Base-by-base conservation (phyloP, 2,329 filamentous ascomycete genomes). In the Fusarium beomiforme region DNA sequence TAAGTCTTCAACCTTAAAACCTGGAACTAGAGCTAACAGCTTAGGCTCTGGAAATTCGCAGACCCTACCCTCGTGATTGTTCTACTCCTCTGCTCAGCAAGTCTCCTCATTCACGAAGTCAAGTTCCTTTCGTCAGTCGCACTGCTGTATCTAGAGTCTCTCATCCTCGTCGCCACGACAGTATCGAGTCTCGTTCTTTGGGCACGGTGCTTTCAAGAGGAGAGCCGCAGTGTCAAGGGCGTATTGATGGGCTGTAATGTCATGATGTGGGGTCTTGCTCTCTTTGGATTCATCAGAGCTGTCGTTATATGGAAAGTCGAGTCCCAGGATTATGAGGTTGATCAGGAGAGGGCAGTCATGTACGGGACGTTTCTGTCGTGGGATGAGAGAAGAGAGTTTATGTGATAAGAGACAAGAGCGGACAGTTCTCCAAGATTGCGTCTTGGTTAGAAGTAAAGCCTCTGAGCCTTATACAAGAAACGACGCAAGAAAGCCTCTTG, bases 271-370 rank as follows among this genome's bases (percentile, higher is more conserved):
- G 78, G 75, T 2, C 64, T 75, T 44, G 74, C 71, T 1, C 34
- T 76, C 23, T 67, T 79, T 34, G 78, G 73, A 17, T 81, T 81
- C 34, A 39, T 73, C 44, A 70, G 79, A 23, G 76, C 76, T 0
- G 77, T 67, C 37, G 68, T 77, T 9, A 49, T 80, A 4, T 80
- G 78, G 78, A 78, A 64, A 57, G 50, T 69, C 8, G 71, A 74
- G 16, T 14, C 24, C 5, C 23, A 19, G 12, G 67, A 69, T 7
- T 62, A 70, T 7, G 62, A 58, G 6, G n/a, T 33, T 31, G 58
- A 50, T 31, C 43, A 33, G 29, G 26, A 58, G 54, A 66, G 62
- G 37, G 51, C 44, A 11, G 26, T 67, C 19, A 44, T 66, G 33
- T 76, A 76, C 29, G 74, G 74, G 13, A 76, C 74, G 2, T 72